A percentile compares a stretch with the other conserved stretches of the same genome.
Conservation (phyloP, 164 flowering plant genomes). For the Echeveria elegans region DNA sequence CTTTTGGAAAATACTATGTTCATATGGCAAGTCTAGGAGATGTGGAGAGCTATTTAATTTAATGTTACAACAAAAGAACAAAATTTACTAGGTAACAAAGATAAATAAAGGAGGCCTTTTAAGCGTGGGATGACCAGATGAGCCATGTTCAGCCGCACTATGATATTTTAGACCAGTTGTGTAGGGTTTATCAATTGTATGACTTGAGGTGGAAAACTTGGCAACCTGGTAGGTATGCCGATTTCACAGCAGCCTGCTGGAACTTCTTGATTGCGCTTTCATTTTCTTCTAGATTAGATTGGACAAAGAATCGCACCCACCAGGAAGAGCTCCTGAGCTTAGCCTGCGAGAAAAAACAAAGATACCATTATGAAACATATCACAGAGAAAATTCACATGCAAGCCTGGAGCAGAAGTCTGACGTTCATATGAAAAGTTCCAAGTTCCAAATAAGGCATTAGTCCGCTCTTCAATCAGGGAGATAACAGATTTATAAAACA, state of each 20-base stretch:
- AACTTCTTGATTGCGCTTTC: constrained; percentile 4
- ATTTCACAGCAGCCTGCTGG: not conserved
- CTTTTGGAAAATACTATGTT: not conserved
- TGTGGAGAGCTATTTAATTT: not conserved
- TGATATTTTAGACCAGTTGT: not conserved
- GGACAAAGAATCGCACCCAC: constrained; percentile 7
- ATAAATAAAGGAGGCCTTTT: not conserved
- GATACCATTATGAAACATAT: not conserved
- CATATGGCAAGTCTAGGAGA: not conserved
- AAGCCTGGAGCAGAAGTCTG: not conserved
- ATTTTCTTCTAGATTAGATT: constrained; percentile 2
- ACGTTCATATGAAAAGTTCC: not conserved
- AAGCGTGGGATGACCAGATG: not conserved
- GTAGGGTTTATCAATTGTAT: constrained; percentile 4
- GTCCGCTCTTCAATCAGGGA: not conserved
- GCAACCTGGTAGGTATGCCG: not conserved
- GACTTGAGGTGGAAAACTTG: constrained; percentile 7
- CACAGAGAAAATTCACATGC: not conserved
- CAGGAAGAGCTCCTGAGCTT: not conserved
- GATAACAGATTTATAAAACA: no score
- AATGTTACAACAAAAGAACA: constrained; percentile 3
- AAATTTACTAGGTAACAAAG: not conserved
- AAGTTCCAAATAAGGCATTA: not conserved
- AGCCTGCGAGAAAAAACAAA: not conserved
- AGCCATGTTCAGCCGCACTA: not conserved